A percentile compares a stretch with the other conserved stretches of the same genome.
phyloP scores from a whole-genome alignment of 371 early-diverging fungal species.

The Globomyces sp. region DNA sequence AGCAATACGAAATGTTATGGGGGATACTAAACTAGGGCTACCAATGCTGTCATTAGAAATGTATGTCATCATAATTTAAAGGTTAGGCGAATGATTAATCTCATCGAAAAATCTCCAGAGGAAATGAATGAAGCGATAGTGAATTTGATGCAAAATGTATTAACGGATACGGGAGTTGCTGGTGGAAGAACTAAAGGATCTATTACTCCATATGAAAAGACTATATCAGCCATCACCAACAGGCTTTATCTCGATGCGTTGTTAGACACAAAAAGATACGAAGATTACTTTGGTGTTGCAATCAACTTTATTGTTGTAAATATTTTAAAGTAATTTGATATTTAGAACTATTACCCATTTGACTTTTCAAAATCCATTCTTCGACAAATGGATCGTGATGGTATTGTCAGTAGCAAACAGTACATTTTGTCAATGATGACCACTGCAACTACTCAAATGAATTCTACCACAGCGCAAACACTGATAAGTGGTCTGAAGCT shows the following conservation, averaged over 20 bases:
- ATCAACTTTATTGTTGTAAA: conserved; percentile 9
- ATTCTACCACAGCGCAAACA: neutral
- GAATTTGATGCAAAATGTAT: conserved; percentile 21
- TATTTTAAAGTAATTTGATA: neutral
- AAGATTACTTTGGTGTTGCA: conserved; percentile 35
- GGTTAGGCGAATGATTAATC: conserved; percentile 13
- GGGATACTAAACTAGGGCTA: conserved; percentile 17
- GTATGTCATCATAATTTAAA: neutral
- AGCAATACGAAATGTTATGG: neutral
- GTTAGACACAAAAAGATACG: conserved; percentile 34
- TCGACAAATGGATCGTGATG: conserved; percentile 10
- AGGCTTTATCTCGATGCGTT: conserved; percentile 42
- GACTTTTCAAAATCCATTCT: conserved; percentile 17
- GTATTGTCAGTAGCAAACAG: neutral
- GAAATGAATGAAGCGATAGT: conserved; percentile 25
- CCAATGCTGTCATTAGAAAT: conserved; percentile 27
- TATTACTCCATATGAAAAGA: conserved; percentile 23
- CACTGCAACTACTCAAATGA: conserved; percentile 8
- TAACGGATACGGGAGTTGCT: conserved; percentile 16
- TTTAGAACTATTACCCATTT: conserved; percentile 10
- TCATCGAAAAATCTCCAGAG: conserved; percentile 19
- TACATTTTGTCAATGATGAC: conserved; percentile 8
- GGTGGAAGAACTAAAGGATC: conserved; percentile 5
- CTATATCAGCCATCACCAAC: conserved; percentile 41
- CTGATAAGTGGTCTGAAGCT: conserved; percentile 18